Evolutionary conservation across 2,329 filamentous ascomycete species (phyloP), one percentile per base, ranked within the genome.

Genomic region (Myriosclerotinia curreyana): DNA sequence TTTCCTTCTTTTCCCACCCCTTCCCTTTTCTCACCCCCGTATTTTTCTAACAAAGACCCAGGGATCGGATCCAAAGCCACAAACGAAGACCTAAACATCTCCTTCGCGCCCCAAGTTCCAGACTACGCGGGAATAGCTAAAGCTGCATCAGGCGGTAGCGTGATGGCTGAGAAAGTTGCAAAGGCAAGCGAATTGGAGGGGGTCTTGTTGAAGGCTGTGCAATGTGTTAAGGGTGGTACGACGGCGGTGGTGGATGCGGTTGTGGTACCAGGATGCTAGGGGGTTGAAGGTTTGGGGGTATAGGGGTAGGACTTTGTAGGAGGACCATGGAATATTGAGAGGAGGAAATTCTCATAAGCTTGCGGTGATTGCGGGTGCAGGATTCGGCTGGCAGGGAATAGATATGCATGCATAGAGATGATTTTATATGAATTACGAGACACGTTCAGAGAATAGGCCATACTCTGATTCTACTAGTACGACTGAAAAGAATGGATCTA

Each of bases 91-190:
- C 74, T 89, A 46, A 88, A 89, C 68, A 89, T 90, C 68, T 83
- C 81, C 0, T 89, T 90, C 70, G 81, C 79, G 1, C 86, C 86
- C 0, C 84, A 83, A 0, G 40, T 53, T 14, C 87, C 87, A 0
- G 86, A 90, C 67, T 89, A 89, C 71, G 78, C 85, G 0, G 86
- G 86, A 0, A 89, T 89, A 66, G 87, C 87, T 0, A 86, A 83
- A 73, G 87, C 87, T 7, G 86, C 87, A 0, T 80, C 82, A 0
- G 86, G 86, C 8, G 85, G 85, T 0, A 78, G 85, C 60, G 72
- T 86, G 3, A 89, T 85, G 83, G 84, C 85, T 5, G 84, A 79
- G 7, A 78, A 81, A 65, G 85, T 86, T 1, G 79, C 80, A 1
- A 86, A 80, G 6, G 81, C 81, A 1, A 79, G 80, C 5, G 82